Evolutionary conservation across 148 eudicot species (phyloP), one percentile per base, ranked within the genome.

Genomic region (Cornus controversa): DNA sequence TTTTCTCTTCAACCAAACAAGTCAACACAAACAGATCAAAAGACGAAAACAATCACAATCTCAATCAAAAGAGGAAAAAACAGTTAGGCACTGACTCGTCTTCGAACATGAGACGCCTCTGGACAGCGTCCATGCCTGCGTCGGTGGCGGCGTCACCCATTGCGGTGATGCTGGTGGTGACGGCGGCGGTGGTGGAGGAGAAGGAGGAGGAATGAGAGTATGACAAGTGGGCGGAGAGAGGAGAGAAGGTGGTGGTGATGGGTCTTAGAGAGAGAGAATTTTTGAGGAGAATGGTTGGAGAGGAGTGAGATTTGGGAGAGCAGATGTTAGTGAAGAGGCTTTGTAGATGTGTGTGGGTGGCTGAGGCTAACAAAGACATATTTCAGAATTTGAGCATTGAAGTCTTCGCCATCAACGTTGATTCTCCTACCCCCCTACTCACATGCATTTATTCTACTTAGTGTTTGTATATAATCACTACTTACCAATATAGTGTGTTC

Each of bases 81-180:
- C 2, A 31, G 34, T 11, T 0, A 50, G 62, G 34, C 5, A 91
- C 97, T 72, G 24, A 93, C 97, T 93, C 93, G 85, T 93, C 97
- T 2, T 93, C 95, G 62, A 91, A 93, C 97, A 93, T 91, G 82
- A 93, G 97, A 25, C 87, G 87, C 10, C 93, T 67, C 85, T 93
- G 97, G 10, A 93, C 97, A 77, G 93, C 95, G 72, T 93, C 97
- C 97, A 93, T 93, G 81, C 84, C 72, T 24, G 89, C 80, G 77
- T 89, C 94, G 69, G 77, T 78, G 60, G 81, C 70, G 4, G 75
- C 77, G 60, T 84, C 89, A 54, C 81, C 90, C 93, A 90, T 88
- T 4, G 77, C 71, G 57, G 66, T 10, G 53, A 60, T 77, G 58
- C 27, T 15, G 37, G 54, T 75, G 53, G 81, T 69, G 60, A 71